These are phyloP conservation scores for Blastosporella zonata DNA, from an alignment of 1,284 basidiomycete species.

Conservation along the genomic window DNA sequence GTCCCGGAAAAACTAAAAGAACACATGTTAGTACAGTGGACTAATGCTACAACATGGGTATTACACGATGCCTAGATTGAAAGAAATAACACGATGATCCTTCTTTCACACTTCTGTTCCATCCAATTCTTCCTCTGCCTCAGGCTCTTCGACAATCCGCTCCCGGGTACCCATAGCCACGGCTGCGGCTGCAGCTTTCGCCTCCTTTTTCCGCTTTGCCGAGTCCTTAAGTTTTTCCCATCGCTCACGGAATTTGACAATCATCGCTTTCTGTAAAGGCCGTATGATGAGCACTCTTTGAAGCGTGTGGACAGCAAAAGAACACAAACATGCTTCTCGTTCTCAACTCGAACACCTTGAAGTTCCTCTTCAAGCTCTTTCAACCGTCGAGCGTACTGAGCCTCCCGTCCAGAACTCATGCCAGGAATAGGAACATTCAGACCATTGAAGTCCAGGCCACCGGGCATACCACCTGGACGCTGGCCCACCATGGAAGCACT, in stretches of 20 bases:
- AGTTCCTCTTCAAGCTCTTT: slow-evolving; percentile 81
- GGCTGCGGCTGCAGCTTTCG: slow-evolving; percentile 59
- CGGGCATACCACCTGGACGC: slow-evolving; percentile 40
- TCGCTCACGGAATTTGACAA: slow-evolving; percentile 78
- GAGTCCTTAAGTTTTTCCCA: slow-evolving; percentile 89
- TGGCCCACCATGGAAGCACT: slow-evolving; percentile 56
- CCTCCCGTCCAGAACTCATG: slow-evolving; percentile 59
- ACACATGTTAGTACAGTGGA: slow-evolving; percentile 5
- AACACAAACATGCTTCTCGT: slow-evolving; percentile 69
- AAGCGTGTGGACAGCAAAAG: slow-evolving; percentile 1
- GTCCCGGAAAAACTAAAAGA: not conserved
- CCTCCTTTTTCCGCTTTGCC: slow-evolving; percentile 82
- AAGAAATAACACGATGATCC: slow-evolving; percentile 1
- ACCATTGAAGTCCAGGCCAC: slow-evolving; percentile 45
- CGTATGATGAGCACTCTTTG: slow-evolving; percentile 8
- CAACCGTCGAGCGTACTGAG: slow-evolving; percentile 62
- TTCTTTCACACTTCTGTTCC: slow-evolving; percentile 19
- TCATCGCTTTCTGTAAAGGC: slow-evolving; percentile 67
- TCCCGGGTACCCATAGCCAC: slow-evolving; percentile 50
- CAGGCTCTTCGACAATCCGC: slow-evolving; percentile 75
- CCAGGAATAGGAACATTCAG: slow-evolving; percentile 53
- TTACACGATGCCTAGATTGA: slow-evolving; percentile 6
- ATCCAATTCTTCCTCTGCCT: slow-evolving; percentile 59
- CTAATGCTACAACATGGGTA: slow-evolving; percentile 14
- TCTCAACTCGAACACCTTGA: slow-evolving; percentile 60